A percentile compares a stretch with the other conserved stretches of the same genome.
Evolutionary conservation across 2,329 filamentous ascomycete species (phyloP).

Genomic region (Alternaria panax): DNA sequence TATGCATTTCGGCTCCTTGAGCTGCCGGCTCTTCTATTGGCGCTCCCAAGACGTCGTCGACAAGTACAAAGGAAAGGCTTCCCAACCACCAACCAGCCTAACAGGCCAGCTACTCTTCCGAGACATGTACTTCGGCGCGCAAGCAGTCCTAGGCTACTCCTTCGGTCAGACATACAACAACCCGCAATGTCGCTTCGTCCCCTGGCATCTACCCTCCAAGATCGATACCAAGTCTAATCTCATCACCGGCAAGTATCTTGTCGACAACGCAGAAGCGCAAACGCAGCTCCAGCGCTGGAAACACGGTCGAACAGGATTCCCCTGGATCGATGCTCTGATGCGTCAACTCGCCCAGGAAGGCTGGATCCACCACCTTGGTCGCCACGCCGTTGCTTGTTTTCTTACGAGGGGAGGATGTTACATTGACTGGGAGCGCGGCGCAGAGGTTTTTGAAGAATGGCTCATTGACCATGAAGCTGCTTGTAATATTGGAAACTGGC

Average conservation of each 20-base stretch:
- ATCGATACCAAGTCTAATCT: slow-evolving; percentile 54
- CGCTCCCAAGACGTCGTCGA: slow-evolving; percentile 69
- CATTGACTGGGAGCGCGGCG: slow-evolving; percentile 79
- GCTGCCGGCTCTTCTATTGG: slow-evolving; percentile 77
- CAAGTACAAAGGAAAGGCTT: slow-evolving; percentile 63
- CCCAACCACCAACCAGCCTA: slow-evolving; percentile 70
- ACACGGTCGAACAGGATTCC: slow-evolving; percentile 74
- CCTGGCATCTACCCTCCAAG: slow-evolving; percentile 77
- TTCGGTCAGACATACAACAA: slow-evolving; percentile 74
- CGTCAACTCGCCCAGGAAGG: slow-evolving; percentile 74
- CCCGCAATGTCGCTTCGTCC: slow-evolving; percentile 73
- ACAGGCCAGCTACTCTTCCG: slow-evolving; percentile 77
- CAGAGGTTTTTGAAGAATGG: slow-evolving; percentile 79
- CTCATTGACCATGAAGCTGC: slow-evolving; percentile 77
- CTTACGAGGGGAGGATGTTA: slow-evolving; percentile 82
- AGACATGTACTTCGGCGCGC: slow-evolving; percentile 84
- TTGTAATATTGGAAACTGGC: slow-evolving; percentile 79
- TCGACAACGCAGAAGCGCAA: slow-evolving; percentile 70
- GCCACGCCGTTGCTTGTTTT: slow-evolving; percentile 81
- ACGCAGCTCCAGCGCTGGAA: slow-evolving; percentile 74
- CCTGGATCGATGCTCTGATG: slow-evolving; percentile 84
- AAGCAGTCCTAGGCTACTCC: slow-evolving; percentile 69
- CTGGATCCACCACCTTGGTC: slow-evolving; percentile 81
- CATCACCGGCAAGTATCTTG: slow-evolving; percentile 66
- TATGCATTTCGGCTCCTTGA: slow-evolving; percentile 76